Percentiles rank a stretch among this genome's conserved stretches.
Conservation (phyloP, 148 eudicot genomes). For the Rhododendron kiyosumense region DNA sequence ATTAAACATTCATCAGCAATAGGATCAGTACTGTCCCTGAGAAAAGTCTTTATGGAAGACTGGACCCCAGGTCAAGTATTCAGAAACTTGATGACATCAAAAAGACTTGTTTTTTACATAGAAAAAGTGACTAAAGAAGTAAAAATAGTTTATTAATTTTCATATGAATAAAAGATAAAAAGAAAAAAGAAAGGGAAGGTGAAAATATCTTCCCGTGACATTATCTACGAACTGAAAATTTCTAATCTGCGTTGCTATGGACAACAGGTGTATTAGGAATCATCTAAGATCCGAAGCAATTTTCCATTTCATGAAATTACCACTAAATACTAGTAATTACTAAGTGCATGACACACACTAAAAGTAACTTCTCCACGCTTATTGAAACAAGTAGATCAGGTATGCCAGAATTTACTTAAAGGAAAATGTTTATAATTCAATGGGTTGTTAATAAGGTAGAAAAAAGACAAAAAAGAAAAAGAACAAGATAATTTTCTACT, state of each 20-base stretch:
- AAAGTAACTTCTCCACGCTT: neutral
- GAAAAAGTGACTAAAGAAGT: neutral
- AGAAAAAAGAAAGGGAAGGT: too few species aligned
- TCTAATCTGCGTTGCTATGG: neutral
- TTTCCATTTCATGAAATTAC: too few species aligned
- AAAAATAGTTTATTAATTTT: neutral
- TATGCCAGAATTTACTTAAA: too few species aligned
- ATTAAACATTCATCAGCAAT: neutral
- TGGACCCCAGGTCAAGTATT: slow-evolving; percentile 10
- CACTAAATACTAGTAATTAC: neutral
- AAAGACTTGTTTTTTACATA: neutral
- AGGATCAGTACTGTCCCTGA: neutral
- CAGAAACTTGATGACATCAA: slow-evolving; percentile 2
- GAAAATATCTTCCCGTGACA: neutral
- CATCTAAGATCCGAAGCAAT: neutral
- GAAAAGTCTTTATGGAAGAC: neutral
- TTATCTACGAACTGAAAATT: neutral
- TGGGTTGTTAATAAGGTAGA: too few species aligned
- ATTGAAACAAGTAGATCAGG: neutral
- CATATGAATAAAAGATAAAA: neutral
- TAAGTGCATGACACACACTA: neutral
- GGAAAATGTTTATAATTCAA: too few species aligned
- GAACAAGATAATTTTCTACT: neutral
- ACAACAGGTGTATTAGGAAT: neutral
- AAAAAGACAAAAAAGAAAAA: too few species aligned